Base-by-base conservation (phyloP, 768 basidiomycete species). In the Melanogaster broomeanus region DNA sequence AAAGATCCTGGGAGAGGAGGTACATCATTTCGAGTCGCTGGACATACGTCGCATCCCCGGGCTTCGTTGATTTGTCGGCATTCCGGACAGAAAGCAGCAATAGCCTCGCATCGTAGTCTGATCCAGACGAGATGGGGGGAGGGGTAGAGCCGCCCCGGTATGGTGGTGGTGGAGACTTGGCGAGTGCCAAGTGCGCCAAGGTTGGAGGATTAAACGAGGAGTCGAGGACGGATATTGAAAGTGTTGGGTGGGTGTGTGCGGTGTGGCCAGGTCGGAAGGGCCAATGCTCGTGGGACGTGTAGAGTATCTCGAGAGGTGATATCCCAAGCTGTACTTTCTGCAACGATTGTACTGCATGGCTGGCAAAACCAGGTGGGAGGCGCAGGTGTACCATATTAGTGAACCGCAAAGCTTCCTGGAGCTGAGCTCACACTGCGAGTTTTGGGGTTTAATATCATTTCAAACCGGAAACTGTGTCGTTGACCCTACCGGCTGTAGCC, bases 191-290 rank as follows among this genome's bases (percentile, higher is more conserved):
- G 67, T 98, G 94, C 0, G 94, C 91, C 21, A 79, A 66, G 3
- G 91, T 93, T 1, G 95, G 95, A 3, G 94, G 94, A 62, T 98
- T 96, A 73, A 91, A 98, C 1, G 92, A 94, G 2, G 93, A 87
- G 61, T 97, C 95, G 34, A 97, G 77, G n/a, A 95, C 74, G 4
- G 87, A 78, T 42, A 95, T 77, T 46, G 75, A 77, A 31, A 85
- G 63, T 3, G 66, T 63, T 15, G 53, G 50, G 16, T 42, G 40
- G 3, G 50, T 19, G 44, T 49, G 57, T 10, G 6, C 44, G 18
- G 24, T 54, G 28, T 19, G 57, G 28, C 30, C 64, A 2, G 61
- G 69, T 3, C 73, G 77, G 9, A 82, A 62, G 10, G 90, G 90
- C 90, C 90, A 93, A 27, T 61, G 69, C 13, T 74, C 65, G 59